These are phyloP conservation scores for Penicillium sp. DNA, from an alignment of 2,329 filamentous ascomycete genomes.

Conservation along the genomic window DNA sequence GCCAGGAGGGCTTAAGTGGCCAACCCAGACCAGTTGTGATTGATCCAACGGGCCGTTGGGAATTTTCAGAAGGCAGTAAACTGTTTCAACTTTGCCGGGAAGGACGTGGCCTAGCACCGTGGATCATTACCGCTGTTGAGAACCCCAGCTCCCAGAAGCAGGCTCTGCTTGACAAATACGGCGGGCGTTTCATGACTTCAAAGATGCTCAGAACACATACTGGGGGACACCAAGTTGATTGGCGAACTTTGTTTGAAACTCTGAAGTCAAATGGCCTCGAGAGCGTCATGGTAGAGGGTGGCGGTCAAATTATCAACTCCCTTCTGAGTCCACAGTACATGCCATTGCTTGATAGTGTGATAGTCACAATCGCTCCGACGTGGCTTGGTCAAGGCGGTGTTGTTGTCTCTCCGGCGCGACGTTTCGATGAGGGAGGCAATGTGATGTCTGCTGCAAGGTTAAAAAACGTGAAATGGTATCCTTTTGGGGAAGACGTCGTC, in stretches of 20 bases:
- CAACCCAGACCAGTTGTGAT: conserved; percentile 81
- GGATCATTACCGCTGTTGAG: conserved; percentile 55
- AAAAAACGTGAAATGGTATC: conserved; percentile 68
- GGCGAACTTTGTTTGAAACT: conserved; percentile 61
- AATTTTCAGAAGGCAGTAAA: conserved; percentile 59
- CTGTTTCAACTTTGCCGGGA: conserved; percentile 64
- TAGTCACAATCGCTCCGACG: conserved; percentile 84
- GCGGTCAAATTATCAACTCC: conserved; percentile 77
- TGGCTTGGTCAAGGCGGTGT: conserved; percentile 84
- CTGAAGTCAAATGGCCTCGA: conserved; percentile 60
- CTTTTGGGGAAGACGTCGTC: conserved; percentile 77
- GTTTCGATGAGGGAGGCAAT: conserved; percentile 50
- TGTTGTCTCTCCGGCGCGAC: conserved; percentile 68
- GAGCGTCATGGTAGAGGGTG: conserved; percentile 91
- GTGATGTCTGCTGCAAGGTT: conserved; percentile 62
- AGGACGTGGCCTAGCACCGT: conserved; percentile 70
- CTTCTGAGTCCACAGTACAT: conserved; percentile 62
- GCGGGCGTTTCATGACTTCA: conserved; percentile 34
- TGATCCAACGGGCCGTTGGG: conserved; percentile 74
- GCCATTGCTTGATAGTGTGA: conserved; percentile 68
- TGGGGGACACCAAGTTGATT: conserved; percentile 44
- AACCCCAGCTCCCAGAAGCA: conserved; percentile 16
- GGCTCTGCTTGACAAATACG: conserved; percentile 28
- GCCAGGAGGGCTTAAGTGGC: conserved; percentile 45
- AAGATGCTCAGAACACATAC: conserved; percentile 14